phyloP scores from a whole-genome alignment of 176 grass and related monocot genomes.

The Avena eriantha region DNA sequence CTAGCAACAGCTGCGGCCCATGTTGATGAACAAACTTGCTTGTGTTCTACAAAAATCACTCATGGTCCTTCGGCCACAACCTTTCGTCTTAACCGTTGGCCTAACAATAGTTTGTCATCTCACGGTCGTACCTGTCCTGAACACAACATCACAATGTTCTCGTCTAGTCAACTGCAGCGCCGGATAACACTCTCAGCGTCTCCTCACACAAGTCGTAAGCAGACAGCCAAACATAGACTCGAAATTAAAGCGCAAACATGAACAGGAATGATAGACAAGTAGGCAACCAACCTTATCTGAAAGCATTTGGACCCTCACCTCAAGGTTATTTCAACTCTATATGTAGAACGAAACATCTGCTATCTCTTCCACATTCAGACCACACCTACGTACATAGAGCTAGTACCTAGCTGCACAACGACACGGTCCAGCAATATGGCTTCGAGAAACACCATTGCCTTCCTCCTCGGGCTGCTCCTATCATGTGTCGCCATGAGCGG shows the following conservation, averaged over 20 bases:
- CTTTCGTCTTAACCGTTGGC: not conserved
- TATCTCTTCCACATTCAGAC: not conserved
- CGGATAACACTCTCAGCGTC: not conserved
- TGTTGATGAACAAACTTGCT: too few species aligned
- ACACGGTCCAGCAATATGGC: not conserved
- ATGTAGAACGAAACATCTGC: not conserved
- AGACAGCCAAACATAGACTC: too few species aligned
- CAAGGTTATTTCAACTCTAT: not conserved
- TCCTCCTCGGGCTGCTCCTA: slow-evolving; percentile 16
- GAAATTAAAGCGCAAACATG: not conserved
- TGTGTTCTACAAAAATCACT: too few species aligned
- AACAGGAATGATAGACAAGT: not conserved
- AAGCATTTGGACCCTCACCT: not conserved
- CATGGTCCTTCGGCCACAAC: not conserved
- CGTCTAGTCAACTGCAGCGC: not conserved
- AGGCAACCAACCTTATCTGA: not conserved
- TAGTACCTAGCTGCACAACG: not conserved
- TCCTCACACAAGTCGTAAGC: not conserved
- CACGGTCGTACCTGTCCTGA: not conserved
- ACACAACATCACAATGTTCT: not conserved
- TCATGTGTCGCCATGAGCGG: not conserved
- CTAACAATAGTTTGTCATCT: not conserved
- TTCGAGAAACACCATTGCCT: not conserved
- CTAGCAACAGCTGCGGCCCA: too few species aligned
- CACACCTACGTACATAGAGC: not conserved